Base-by-base conservation (phyloP, 768 basidiomycete species). In the Tylopilus plumbeoviolaceoides region DNA sequence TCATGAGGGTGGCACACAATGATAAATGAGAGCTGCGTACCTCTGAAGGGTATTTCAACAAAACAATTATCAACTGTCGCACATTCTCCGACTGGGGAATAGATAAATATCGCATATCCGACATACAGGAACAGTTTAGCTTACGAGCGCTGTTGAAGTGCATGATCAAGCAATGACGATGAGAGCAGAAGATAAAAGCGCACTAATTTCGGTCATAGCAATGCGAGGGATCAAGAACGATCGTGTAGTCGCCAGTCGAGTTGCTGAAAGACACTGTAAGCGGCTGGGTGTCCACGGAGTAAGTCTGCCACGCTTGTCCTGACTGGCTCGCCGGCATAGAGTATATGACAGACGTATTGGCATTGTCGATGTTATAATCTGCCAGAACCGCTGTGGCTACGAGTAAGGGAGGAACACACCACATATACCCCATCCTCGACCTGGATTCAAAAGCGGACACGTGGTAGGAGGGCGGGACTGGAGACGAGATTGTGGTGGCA, bases 161-260 rank as follows among this genome's bases (percentile, higher is more conserved):
- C 1, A 9, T 17, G 17, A 49, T 61, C 42, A 54, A 54, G 27
- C 35, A 23, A 45, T 11, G 7, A n/a, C 17, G 0, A 36, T 36
- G 35, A 7, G 35, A 36, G 15, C 17, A 17, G 17, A 17, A 36
- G 15, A 7, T 15, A 15, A 9, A 28, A 10, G 59, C 65, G n/a
- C 44, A 65, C 64, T 67, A 67, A 42, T 66, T 63, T 35, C 57
- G 38, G 23, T 66, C 45, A 14, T 64, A 66, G 36, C 64, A 65
- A 3, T 54, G 18, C 1, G 62, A 59, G 1, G 62, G 28, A 44
- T 61, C 51, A 25, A 66, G 46, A 28, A 23, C 4, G 33, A 67
- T 55, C 3, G 36, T 50, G 18, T 56, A 54, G 44, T 51, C 58
- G 31, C 65, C 64, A 2, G 60, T 64, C 33, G 56, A 54, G 23